phyloP scores from a whole-genome alignment of 306 rosid genomes.

The Astragalus membranaceus region DNA sequence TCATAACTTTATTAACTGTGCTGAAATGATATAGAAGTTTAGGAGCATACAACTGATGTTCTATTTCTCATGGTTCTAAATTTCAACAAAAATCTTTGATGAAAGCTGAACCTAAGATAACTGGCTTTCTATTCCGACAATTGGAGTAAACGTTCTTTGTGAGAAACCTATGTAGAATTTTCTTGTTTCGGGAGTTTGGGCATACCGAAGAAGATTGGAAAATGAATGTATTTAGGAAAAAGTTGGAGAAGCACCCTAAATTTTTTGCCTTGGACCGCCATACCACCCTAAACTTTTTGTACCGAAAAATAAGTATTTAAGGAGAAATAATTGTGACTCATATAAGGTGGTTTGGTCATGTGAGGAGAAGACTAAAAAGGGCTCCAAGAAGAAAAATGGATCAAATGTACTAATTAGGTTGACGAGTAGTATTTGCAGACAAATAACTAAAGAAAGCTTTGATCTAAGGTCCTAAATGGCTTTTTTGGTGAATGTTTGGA shows the following conservation, averaged over 20 bases:
- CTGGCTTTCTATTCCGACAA: neutral
- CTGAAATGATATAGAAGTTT: neutral
- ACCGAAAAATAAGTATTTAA: neutral
- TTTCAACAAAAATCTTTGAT: neutral
- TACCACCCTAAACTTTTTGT: no score
- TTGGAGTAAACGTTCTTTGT: neutral
- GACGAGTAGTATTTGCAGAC: neutral
- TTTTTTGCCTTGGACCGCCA: no score
- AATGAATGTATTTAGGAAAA: neutral
- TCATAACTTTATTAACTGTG: conserved; percentile 5
- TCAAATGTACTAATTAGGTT: neutral
- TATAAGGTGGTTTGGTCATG: neutral
- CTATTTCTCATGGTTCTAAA: conserved; percentile 8
- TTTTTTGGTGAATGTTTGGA: neutral
- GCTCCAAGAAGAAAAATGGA: neutral
- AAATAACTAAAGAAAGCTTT: neutral
- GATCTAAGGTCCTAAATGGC: neutral
- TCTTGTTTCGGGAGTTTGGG: neutral
- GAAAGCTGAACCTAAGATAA: neutral
- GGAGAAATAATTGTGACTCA: neutral
- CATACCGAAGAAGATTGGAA: neutral
- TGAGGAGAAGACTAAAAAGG: neutral
- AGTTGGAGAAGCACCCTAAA: neutral
- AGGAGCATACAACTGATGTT: conserved; percentile 4
- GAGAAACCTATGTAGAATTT: neutral